Evolutionary conservation across 2,329 filamentous ascomycete genomes (phyloP), one percentile per base, ranked within the genome.

Genomic region (Aspergillus sclerotialis): DNA sequence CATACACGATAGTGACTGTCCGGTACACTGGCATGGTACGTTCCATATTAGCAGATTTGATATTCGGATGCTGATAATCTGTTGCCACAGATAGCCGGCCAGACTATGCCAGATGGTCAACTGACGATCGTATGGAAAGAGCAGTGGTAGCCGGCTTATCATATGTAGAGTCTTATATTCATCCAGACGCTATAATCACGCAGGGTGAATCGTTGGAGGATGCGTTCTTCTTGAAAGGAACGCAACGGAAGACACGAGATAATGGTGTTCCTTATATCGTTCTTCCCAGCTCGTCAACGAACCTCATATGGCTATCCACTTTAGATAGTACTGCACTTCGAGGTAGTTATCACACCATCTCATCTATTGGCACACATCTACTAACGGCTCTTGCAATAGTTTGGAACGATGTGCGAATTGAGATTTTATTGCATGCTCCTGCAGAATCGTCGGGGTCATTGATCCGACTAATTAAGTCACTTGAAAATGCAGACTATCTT

Each of bases 401-500:
- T 21, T 95, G 89, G 89, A 80, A 90, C 55, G 75, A 78, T 30
- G 69, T 85, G 4, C 77, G 72, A 24, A 71, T 96, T 41, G 87
- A 96, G 44, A 84, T 98, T 34, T 60, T 95, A 9, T 76, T 96
- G 7, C 85, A 93, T 39, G 86, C 84, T 1, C 74, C 79, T 5
- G 65, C 78, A 3, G 71, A 72, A 7, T 80, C 82, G 13, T 81
- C 84, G 2, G 88, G 85, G 8, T 83, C 81, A 32, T 58, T 95
- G 18, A 75, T 86, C 32, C 74, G 86, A 36, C 70, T 95, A 19
- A 72, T 98, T 4, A 74, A 75, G 39, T 94, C 88, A 4, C 70
- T 98, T 16, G 69, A 75, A 42, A 65, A 68, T 6, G 86, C 85
- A 4, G 87, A 95, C 54, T 90, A 88, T 54, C 73, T 78, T 30